phyloP scores from a whole-genome alignment of 2,329 filamentous ascomycete genomes.

The Penicillium sp. region DNA sequence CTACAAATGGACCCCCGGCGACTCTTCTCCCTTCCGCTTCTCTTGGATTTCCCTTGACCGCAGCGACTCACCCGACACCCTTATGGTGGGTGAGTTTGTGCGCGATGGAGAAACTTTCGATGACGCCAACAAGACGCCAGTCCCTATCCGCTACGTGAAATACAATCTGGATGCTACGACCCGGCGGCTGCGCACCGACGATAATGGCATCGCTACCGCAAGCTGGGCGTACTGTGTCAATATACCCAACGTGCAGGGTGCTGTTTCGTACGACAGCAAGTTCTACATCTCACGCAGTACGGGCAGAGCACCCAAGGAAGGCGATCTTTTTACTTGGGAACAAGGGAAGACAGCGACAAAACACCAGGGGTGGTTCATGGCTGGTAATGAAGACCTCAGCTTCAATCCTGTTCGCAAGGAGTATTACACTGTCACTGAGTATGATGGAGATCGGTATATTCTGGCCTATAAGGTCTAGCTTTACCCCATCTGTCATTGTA shows the following conservation, averaged over 20 bases:
- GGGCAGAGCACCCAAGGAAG: slow-evolving; percentile 20
- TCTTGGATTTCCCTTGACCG: slow-evolving; percentile 39
- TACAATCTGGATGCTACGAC: slow-evolving; percentile 31
- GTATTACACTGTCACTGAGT: slow-evolving; percentile 26
- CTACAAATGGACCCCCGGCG: slow-evolving; percentile 12
- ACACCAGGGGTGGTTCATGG: slow-evolving; percentile 19
- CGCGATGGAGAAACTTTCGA: slow-evolving; percentile 17
- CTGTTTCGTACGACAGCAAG: slow-evolving; percentile 29
- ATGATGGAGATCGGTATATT: slow-evolving; percentile 9
- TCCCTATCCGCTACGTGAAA: slow-evolving; percentile 30
- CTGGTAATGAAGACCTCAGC: slow-evolving; percentile 35
- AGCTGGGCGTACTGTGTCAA: slow-evolving; percentile 34
- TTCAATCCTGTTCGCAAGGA: slow-evolving; percentile 27
- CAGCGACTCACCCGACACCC: slow-evolving; percentile 29
- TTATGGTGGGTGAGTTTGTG: slow-evolving; percentile 38
- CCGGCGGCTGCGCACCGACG: slow-evolving; percentile 23
- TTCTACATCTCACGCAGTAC: slow-evolving; percentile 38
- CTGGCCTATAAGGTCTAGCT: slow-evolving; percentile 8
- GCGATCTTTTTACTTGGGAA: slow-evolving; percentile 35
- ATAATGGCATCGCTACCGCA: slow-evolving; percentile 16
- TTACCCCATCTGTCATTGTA: not conserved
- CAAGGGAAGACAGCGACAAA: slow-evolving; percentile 24
- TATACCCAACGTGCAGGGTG: slow-evolving; percentile 36
- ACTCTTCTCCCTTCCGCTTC: slow-evolving; percentile 30
- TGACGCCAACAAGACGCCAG: not conserved